A percentile compares a stretch with the other conserved stretches of the same genome.
These are phyloP conservation scores for Kurtzmaniella natalensis DNA, from an alignment of 1,139 yeast genomes.

Conservation along the genomic window DNA sequence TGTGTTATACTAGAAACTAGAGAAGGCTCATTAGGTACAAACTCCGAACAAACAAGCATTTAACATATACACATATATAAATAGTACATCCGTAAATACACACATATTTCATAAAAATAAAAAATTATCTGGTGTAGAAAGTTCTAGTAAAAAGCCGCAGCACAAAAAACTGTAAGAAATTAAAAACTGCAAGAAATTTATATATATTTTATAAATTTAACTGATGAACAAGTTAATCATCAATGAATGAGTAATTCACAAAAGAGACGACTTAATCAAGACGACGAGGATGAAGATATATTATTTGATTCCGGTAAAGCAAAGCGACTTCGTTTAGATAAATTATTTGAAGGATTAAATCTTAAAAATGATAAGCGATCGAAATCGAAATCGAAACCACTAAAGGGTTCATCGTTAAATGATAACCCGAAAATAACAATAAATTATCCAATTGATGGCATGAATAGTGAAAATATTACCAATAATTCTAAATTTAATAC, in stretches of 20 bases:
- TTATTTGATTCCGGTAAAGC: slow-evolving; percentile 3
- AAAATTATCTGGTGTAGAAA: slow-evolving; percentile 2
- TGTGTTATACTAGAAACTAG: slow-evolving; percentile 18
- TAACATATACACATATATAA: slow-evolving; percentile 2
- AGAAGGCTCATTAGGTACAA: slow-evolving; percentile 2
- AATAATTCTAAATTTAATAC: slow-evolving; percentile 15
- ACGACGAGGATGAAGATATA: slow-evolving; percentile 8
- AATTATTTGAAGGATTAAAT: slow-evolving; percentile 11
- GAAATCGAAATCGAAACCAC: background rate
- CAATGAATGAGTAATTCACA: slow-evolving; percentile 6
- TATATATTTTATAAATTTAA: background rate
- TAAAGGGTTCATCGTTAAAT: background rate
- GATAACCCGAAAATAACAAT: background rate
- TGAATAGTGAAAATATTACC: slow-evolving; percentile 23
- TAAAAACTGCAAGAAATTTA: background rate
- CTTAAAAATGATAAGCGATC: slow-evolving; percentile 6
- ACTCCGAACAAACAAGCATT: slow-evolving; percentile 8
- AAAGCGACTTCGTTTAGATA: slow-evolving; percentile 13
- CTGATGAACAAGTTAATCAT: slow-evolving; percentile 6
- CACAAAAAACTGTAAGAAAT: too few species aligned
- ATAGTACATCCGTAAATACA: background rate
- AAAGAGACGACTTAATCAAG: slow-evolving; percentile 6
- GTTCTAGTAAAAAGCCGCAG: slow-evolving; percentile 2
- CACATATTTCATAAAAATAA: too few species aligned
- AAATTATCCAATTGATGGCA: background rate